Evolutionary conservation across 139 green algal species (phyloP), one percentile per base, ranked within the genome.

Genomic region (Chlamydomonas applanata): DNA sequence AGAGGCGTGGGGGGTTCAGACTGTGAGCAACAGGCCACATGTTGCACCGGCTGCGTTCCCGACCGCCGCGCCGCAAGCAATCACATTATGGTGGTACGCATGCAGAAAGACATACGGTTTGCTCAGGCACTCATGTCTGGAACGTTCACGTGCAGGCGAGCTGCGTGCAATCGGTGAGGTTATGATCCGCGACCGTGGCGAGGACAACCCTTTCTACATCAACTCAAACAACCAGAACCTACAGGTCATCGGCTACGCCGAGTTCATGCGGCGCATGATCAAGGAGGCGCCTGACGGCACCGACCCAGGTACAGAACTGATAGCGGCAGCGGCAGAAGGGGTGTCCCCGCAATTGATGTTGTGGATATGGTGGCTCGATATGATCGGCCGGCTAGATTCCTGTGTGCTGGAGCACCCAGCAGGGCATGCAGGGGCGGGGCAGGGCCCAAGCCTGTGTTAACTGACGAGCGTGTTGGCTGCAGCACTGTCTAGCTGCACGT

Each of bases 111-210:
- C n/a, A 3, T 63, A 19, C 13, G 32, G 63, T 32, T 16, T 20
- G 27, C 60, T 67, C 22, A 34, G 4, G 3, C 32, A 13, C n/a
- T 63, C 24, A 34, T 9, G 54, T 34, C 24, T 27, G 54, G n/a
- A n/a, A 57, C 49, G 16, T 57, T 57, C 49, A 19, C 14, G 30
- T 32, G n/a, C 69, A 81, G 76, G 71, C 4, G 76, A 82, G 35
- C 65, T 82, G 20, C 60, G 76, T 0, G 72, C 76, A 25, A 82
- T 82, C 5, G 76, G 76, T 1, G 72, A 77, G 72, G 72, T 77
- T 0, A 77, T 77, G 72, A 71, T 77, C 32, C 24, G 13, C 30
- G 72, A 77, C 44, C 60, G 72, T 1, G 25, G 27, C n/a, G n/a
- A 49, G 59, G 60, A 77, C 44, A 45, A 54, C 19, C 46, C 40